A percentile compares a stretch with the other conserved stretches of the same genome.
Evolutionary conservation across 2,329 filamentous ascomycete species (phyloP).

Genomic region (Sphaerulina vaccinii): DNA sequence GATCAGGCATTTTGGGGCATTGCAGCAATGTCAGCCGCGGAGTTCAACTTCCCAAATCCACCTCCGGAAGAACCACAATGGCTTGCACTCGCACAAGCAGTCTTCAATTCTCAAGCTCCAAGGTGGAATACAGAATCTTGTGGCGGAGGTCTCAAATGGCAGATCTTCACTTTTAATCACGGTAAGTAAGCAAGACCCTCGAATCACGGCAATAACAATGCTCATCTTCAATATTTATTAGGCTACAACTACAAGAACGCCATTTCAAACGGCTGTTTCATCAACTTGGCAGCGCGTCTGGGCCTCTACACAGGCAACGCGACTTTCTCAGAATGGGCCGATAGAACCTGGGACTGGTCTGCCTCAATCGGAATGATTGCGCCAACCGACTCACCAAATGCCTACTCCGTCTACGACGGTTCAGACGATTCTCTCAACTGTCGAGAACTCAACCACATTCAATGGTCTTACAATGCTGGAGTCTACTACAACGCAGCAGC

Average conservation of each 20-base stretch:
- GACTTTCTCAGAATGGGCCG: slow-evolving; percentile 64
- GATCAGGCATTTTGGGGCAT: slow-evolving; percentile 58
- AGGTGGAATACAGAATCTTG: slow-evolving; percentile 38
- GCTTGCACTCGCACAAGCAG: slow-evolving; percentile 44
- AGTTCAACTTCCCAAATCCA: slow-evolving; percentile 48
- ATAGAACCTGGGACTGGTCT: slow-evolving; percentile 39
- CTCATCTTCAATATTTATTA: not conserved
- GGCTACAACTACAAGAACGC: slow-evolving; percentile 50
- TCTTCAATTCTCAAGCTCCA: slow-evolving; percentile 38
- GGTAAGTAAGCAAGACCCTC: slow-evolving; percentile 4
- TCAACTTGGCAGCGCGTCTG: slow-evolving; percentile 44
- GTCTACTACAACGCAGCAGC: slow-evolving; percentile 47
- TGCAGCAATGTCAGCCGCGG: slow-evolving; percentile 55
- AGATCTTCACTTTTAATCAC: slow-evolving; percentile 42
- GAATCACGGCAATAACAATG: not conserved
- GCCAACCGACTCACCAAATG: too few species aligned
- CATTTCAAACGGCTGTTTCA: slow-evolving; percentile 50
- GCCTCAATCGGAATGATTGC: slow-evolving; percentile 54
- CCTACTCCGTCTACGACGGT: slow-evolving; percentile 47
- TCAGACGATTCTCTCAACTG: slow-evolving; percentile 46
- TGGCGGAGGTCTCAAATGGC: slow-evolving; percentile 38
- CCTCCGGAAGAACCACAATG: slow-evolving; percentile 41
- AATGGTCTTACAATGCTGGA: slow-evolving; percentile 50
- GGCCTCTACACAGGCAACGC: slow-evolving; percentile 36
- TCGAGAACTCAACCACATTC: slow-evolving; percentile 41